Evolutionary conservation across 148 eudicot species (phyloP).

Genomic region (Chenopodium suecicum): DNA sequence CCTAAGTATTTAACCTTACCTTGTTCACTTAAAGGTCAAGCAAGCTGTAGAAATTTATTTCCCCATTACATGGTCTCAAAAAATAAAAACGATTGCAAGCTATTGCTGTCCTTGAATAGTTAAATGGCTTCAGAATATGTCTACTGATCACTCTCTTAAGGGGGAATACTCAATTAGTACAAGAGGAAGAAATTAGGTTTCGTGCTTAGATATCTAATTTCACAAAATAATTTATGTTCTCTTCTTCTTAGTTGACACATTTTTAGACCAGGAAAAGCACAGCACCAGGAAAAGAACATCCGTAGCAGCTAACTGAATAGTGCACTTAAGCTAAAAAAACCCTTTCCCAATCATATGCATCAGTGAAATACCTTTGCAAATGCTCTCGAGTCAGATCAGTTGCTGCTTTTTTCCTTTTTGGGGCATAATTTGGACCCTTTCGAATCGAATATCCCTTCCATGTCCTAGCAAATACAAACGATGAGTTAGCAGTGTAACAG

Average conservation of each 20-base stretch:
- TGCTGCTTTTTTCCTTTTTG: slow-evolving; percentile 73
- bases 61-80: background rate
- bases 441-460: slow-evolving; percentile 86
- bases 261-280: background rate
- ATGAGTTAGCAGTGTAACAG: background rate
- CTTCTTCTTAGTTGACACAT: background rate
- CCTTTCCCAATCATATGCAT: background rate
- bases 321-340: background rate
- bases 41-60: background rate
- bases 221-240: background rate
- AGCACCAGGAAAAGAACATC: background rate
- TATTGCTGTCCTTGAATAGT: background rate
- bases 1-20: background rate
- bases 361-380: slow-evolving; percentile 62
- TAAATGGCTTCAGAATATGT: background rate
- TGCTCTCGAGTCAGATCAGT: slow-evolving; percentile 91
- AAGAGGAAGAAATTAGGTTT: background rate
- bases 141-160: slow-evolving; percentile 3
- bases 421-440: slow-evolving; percentile 90
- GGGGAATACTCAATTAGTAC: background rate
- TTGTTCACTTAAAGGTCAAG: background rate
- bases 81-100: background rate
- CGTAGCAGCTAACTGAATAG: background rate
- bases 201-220: background rate
- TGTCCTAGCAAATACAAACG: slow-evolving; percentile 42